Base-by-base conservation (phyloP, 345 rosid genomes). In the Eutrema japonicum region DNA sequence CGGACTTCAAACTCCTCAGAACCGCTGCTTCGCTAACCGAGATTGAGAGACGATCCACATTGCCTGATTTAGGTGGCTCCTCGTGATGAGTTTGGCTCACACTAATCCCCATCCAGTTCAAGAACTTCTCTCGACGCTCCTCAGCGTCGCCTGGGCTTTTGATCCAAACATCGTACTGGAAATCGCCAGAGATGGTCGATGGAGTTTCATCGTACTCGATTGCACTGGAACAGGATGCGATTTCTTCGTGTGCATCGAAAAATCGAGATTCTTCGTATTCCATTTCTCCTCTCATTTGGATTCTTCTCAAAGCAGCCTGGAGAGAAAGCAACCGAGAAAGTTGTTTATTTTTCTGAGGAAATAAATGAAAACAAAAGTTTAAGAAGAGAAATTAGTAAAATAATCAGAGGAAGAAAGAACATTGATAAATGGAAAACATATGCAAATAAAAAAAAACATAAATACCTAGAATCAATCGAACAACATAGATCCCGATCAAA, bases 401-500 rank as follows among this genome's bases (percentile, higher is more conserved):
- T 80, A 80, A 56, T 79, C 84, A 78, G 81, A 83, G 79, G 81
- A 86, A 82, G 79, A 67, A 72, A 76, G 37, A 67, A 45, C 79
- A 80, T 76, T 43, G 60, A 74, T 5, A 68, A 68, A 53, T 36
- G 69, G 9, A 27, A 49, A 53, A 37, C 35, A 64, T 13, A 64
- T 14, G 27, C 1, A 13, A 43, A 14, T 7, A 7, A 10, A 14
- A 7, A 11, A 10, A 4, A 5, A 60, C 4, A 58, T 12, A 75
- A 33, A 75, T 38, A 67, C 73, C 68, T 67, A 70, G 67, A 57
- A 81, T 80, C 85, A 81, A 94, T 85, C 93, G 85, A 85, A 85
- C 88, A 87, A 82, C 89, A 88, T 82, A 82, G 95, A 91, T 94
- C 95, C 93, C 97, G 78, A 88, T 80, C 85, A 79, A 83, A 61